phyloP scores from a whole-genome alignment of 805 yeast genomes.

The Barnettozyma sp. region DNA sequence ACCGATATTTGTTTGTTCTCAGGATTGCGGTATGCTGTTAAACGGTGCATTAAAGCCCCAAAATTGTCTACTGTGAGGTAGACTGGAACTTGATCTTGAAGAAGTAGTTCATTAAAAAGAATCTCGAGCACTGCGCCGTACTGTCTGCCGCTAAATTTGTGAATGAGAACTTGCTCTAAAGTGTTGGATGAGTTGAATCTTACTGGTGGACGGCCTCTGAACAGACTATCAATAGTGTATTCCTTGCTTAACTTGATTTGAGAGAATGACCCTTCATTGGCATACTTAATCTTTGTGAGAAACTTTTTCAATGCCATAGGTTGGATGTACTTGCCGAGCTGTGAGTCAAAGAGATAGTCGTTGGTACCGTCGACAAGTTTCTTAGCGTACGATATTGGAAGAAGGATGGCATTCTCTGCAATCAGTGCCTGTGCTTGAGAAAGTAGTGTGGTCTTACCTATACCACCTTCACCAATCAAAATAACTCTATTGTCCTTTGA shows the following conservation, averaged over 20 bases:
- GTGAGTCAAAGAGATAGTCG: conserved; percentile 54
- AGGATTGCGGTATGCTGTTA: conserved; percentile 53
- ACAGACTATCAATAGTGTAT: conserved; percentile 28
- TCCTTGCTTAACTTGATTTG: conserved; percentile 30
- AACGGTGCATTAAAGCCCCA: conserved; percentile 45
- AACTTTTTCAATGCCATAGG: conserved; percentile 68
- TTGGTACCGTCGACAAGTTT: conserved; percentile 62
- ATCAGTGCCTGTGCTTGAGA: conserved; percentile 64
- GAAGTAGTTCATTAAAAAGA: conserved; percentile 47
- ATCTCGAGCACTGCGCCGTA: conserved; percentile 43
- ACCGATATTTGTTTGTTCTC: conserved; percentile 51
- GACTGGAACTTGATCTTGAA: conserved; percentile 48
- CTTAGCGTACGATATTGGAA: conserved; percentile 60
- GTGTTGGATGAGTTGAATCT: conserved; percentile 27
- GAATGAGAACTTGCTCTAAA: conserved; percentile 39
- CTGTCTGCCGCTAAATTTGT: conserved; percentile 32
- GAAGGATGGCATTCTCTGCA: conserved; percentile 37
- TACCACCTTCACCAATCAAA: conserved; percentile 65
- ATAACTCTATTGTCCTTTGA: conserved; percentile 43
- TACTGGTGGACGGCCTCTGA: conserved; percentile 27
- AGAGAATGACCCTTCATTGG: conserved; percentile 36
- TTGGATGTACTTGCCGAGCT: conserved; percentile 52
- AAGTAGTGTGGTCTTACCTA: conserved; percentile 70
- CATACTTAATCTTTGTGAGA: conserved; percentile 42
- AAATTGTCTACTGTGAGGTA: conserved; percentile 69